Base-by-base conservation (phyloP, 345 rosid genomes). In the Gossypium rotundifolium region DNA sequence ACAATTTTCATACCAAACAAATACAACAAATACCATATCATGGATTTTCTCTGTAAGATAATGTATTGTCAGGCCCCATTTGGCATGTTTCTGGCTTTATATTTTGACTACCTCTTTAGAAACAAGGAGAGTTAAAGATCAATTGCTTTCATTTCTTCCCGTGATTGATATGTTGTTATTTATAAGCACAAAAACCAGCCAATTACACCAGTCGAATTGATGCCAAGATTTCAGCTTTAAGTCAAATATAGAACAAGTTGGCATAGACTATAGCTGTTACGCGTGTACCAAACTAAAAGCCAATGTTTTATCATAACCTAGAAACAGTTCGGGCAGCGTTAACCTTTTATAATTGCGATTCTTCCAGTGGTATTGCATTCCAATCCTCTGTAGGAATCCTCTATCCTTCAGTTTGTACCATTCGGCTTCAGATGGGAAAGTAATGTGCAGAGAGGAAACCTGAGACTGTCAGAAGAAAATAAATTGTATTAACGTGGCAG, bases 311-410 rank as follows among this genome's bases (percentile, higher is more conserved):
- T 9, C 62, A 54, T n/a, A 55, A 54, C 49, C 8, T 20, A 53
- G 63, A 71, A 71, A 40, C 3, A 59, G 10, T 23, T 23, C 10
- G 25, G 25, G 51, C 59, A 76, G 54, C 51, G 83, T 86, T 80
- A 61, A 92, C 98, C 73, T 83, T 78, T 89, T 88, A 73, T 94
- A 94, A 81, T 87, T 91, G 73, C 83, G 93, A 70, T 94, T 94
- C 65, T 80, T 84, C 98, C 98, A 94, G 78, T 94, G 98, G 25
- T 94, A 94, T 78, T 94, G 98, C 98, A 94, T 90, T 60, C 97
- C 97, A 67, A 86, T 85, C 82, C 97, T 88, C 83, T 86, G 95
- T 12, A 88, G 77, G 75, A 94, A 94, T 60, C 97, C 98, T 71
- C 86, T 83, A 49, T 87, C 88, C 73, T 79, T 86, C 77, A 89